phyloP scores from a whole-genome alignment of 2,329 filamentous ascomycete species.

The Sporothrix schenckii region DNA sequence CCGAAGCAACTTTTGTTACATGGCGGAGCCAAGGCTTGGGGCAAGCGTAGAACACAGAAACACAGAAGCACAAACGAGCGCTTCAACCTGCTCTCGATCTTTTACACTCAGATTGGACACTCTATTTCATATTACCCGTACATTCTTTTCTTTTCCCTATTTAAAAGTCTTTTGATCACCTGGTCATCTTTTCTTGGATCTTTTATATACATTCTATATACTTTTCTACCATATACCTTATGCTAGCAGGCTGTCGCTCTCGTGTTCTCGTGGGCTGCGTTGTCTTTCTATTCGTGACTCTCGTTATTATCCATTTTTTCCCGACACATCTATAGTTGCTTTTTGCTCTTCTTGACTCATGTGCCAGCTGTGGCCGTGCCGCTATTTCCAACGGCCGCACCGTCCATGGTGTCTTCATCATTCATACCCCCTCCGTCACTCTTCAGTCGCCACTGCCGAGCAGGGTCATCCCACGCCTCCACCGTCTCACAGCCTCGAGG shows the following conservation, averaged over 20 bases:
- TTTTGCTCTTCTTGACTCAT: not conserved
- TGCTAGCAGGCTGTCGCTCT: not conserved
- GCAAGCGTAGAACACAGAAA: not conserved
- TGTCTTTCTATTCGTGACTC: not conserved
- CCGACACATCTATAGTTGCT: not conserved
- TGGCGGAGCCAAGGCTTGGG: conserved; percentile 7
- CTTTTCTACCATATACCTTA: conserved; percentile 5
- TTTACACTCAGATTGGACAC: conserved; percentile 9
- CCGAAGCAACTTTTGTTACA: conserved; percentile 11
- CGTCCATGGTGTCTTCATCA: not conserved
- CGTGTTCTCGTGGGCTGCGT: not conserved
- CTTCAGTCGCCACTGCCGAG: not conserved
- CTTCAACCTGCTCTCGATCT: conserved; percentile 9
- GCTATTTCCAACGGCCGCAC: not conserved
- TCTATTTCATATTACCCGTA: not conserved
- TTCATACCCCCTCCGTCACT: no score
- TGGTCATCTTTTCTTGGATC: not conserved
- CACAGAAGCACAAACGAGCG: conserved; percentile 5
- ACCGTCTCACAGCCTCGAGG: conserved; percentile 66
- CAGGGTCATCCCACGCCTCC: conserved; percentile 43
- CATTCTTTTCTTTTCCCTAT: not conserved
- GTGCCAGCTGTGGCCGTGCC: not conserved
- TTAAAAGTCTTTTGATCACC: not conserved
- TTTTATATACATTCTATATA: not conserved
- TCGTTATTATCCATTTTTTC: not conserved